Conservation (phyloP, 495 filamentous ascomycete species). For the Evansstolkia leycettana region DNA sequence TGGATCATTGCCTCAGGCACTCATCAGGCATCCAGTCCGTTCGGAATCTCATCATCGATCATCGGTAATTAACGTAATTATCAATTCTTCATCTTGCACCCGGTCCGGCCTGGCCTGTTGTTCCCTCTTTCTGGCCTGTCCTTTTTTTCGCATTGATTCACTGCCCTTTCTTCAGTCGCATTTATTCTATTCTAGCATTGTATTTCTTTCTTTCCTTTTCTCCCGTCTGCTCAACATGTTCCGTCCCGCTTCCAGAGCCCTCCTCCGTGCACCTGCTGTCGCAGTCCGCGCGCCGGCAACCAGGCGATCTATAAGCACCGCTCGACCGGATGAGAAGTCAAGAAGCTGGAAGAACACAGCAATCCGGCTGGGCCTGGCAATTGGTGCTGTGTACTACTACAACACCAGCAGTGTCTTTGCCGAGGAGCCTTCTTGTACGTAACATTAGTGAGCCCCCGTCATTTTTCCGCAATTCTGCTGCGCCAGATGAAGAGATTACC, state of each 20-base stretch:
- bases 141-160: neutral
- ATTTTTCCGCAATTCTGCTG: too few relatives aligned
- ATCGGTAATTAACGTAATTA: neutral
- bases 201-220: slow-evolving; percentile 7
- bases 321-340: slow-evolving; percentile 48
- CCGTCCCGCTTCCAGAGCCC: slow-evolving; percentile 43
- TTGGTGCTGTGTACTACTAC: slow-evolving; percentile 78
- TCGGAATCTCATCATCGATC: neutral
- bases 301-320: slow-evolving; percentile 62
- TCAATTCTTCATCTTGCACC: neutral
- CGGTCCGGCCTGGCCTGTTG: neutral
- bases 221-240: slow-evolving; percentile 38
- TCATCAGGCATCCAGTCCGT: too few relatives aligned
- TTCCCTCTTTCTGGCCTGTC: neutral
- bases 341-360: slow-evolving; percentile 74
- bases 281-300: slow-evolving; percentile 22
- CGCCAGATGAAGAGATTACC: too few relatives aligned
- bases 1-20: neutral
- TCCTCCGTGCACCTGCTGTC: slow-evolving; percentile 36
- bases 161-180: neutral
- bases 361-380: slow-evolving; percentile 62
- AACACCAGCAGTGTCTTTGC: slow-evolving; percentile 81
- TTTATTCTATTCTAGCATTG: neutral
- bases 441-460: too few relatives aligned
- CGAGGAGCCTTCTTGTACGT: slow-evolving; percentile 66